phyloP scores from a whole-genome alignment of 2,329 filamentous ascomycete genomes.

The Pseudogymnoascus sp. region DNA sequence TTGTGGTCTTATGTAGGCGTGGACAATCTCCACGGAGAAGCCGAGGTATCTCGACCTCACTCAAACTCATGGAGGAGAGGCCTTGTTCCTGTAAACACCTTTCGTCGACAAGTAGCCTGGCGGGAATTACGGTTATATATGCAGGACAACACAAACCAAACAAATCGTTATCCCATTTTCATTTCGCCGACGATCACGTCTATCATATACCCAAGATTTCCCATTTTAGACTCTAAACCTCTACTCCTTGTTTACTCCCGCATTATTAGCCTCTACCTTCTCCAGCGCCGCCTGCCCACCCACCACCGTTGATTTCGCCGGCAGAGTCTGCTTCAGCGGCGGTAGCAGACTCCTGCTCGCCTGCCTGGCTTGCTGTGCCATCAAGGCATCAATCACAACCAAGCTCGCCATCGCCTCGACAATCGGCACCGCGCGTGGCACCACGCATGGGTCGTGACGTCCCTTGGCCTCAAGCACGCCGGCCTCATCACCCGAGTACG shows the following conservation, averaged over 20 bases:
- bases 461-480: conserved; percentile 86
- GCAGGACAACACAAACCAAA: not conserved
- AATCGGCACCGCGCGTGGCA: conserved; percentile 77
- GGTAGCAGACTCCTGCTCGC: conserved; percentile 39
- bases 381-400: conserved; percentile 75
- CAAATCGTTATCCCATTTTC: not conserved
- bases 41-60: not conserved
- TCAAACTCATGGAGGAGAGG: not conserved
- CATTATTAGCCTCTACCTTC: conserved; percentile 5
- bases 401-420: conserved; percentile 88
- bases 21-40: not conserved
- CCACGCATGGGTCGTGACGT: conserved; percentile 87
- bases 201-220: not conserved
- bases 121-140: not conserved
- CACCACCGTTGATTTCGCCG: conserved; percentile 6
- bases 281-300: conserved; percentile 2
- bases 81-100: not conserved
- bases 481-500: conserved; percentile 60
- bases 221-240: not conserved
- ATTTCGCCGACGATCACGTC: not conserved
- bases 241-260: not conserved
- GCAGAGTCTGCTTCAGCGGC: conserved; percentile 26
- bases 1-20: not conserved
- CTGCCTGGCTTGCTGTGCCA: conserved; percentile 65
- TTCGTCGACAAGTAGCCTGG: not conserved